Evolutionary conservation across 345 rosid genomes (phyloP).

Genomic region (Excoecaria agallocha): DNA sequence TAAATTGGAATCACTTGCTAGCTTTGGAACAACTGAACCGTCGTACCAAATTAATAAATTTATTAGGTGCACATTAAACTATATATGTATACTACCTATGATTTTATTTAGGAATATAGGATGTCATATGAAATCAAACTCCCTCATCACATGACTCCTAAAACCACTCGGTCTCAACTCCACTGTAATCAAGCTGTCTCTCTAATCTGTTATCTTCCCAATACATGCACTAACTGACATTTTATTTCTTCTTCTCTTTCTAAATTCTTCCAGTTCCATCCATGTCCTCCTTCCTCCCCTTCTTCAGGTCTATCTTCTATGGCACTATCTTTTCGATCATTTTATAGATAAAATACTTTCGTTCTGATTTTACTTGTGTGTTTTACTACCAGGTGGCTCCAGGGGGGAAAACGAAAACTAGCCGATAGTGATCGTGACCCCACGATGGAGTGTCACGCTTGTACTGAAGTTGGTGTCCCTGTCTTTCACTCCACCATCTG

Average conservation of each 20-base stretch:
- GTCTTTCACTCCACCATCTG: constrained; percentile 47
- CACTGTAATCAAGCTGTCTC: background rate
- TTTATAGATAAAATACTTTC: background rate
- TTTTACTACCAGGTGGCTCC: background rate
- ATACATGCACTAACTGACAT: background rate
- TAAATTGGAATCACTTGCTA: no score
- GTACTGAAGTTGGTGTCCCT: constrained; percentile 38
- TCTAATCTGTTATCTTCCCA: background rate
- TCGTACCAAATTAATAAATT: no score
- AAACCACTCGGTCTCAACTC: no score
- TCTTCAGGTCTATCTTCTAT: background rate
- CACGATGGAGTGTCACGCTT: constrained; percentile 32
- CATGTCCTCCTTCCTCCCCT: background rate
- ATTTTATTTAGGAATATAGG: no score
- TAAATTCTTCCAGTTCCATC: no score
- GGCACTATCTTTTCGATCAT: background rate
- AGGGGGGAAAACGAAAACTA: background rate
- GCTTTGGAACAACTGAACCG: no score
- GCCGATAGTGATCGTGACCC: background rate
- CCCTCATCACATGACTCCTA: no score
- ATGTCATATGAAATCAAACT: no score
- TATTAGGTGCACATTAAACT: no score
- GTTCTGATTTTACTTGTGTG: background rate
- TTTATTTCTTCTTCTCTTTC: no score
- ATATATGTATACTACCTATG: no score